These are phyloP conservation scores for Lichtheimia ornata DNA, from an alignment of 371 early-diverging fungal genomes.

Conservation along the genomic window DNA sequence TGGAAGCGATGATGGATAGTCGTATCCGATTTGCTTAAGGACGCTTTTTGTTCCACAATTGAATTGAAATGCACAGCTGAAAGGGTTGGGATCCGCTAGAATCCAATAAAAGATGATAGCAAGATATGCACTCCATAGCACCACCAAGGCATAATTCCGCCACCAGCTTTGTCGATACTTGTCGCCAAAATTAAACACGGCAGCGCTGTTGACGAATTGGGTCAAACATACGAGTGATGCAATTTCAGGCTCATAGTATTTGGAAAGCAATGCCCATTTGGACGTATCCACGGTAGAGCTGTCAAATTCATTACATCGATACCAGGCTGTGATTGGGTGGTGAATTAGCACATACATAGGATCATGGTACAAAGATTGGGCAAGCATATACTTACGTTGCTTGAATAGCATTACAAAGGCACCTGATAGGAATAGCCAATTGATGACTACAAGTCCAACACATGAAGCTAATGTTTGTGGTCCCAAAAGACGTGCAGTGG, in stretches of 20 bases:
- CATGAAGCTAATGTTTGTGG: constrained; percentile 69
- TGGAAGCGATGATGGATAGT: constrained; percentile 46
- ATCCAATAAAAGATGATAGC: constrained; percentile 61
- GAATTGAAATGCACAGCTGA: constrained; percentile 70
- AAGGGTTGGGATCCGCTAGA: constrained; percentile 71
- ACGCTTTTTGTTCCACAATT: constrained; percentile 73
- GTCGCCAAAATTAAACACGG: constrained; percentile 67
- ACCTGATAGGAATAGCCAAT: constrained; percentile 56
- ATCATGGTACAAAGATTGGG: no score
- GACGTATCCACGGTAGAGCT: constrained; percentile 56
- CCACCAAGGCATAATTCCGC: constrained; percentile 60
- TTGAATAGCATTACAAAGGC: constrained; percentile 59
- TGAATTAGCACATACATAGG: neutral
- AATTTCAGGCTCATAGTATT: constrained; percentile 71
- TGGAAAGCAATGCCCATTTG: constrained; percentile 80
- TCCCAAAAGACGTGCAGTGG: constrained; percentile 75
- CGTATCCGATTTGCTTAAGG: constrained; percentile 51
- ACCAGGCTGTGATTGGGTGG: constrained; percentile 50
- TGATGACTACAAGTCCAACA: constrained; percentile 67
- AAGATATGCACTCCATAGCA: constrained; percentile 54
- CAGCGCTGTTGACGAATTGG: constrained; percentile 63
- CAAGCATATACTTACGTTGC: constrained; percentile 9
- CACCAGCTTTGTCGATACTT: constrained; percentile 62
- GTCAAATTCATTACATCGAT: constrained; percentile 73
- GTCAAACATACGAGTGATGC: constrained; percentile 59